Conservation (phyloP, 768 basidiomycete species). For the Suillus ampliporus region DNA sequence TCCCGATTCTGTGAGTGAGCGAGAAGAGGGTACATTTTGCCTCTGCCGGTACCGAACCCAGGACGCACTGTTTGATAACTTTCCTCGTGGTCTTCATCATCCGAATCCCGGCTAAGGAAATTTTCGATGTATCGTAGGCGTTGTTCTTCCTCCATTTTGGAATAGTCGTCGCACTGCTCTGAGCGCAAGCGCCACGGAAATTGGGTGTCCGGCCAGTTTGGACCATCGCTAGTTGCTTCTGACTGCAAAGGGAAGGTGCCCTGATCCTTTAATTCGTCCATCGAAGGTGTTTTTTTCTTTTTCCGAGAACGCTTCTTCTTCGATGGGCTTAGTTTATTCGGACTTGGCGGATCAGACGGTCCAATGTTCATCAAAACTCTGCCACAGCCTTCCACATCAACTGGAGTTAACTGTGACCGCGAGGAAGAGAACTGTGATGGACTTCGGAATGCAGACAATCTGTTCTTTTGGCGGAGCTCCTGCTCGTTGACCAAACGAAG, state of each 20-base stretch:
- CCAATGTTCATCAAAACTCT: slow-evolving; percentile 69
- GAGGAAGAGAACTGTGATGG: slow-evolving; percentile 40
- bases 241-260: slow-evolving; percentile 21
- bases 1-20: slow-evolving; percentile 42
- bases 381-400: slow-evolving; percentile 71
- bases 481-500: slow-evolving; percentile 48
- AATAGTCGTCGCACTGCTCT: slow-evolving; percentile 57
- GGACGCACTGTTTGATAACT: neutral
- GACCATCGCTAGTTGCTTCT: slow-evolving; percentile 49
- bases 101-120: slow-evolving; percentile 77
- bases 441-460: slow-evolving; percentile 71
- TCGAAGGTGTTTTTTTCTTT: slow-evolving; percentile 51
- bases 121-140: slow-evolving; percentile 68
- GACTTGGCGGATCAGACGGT: slow-evolving; percentile 41
- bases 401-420: slow-evolving; percentile 55
- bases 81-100: slow-evolving; percentile 48
- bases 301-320: slow-evolving; percentile 52
- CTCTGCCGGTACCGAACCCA: slow-evolving; percentile 44
- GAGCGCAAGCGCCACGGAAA: slow-evolving; percentile 78
- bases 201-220: slow-evolving; percentile 80
- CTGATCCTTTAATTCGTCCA: slow-evolving; percentile 24
- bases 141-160: slow-evolving; percentile 62
- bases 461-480: slow-evolving; percentile 68
- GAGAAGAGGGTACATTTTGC: slow-evolving; percentile 64
- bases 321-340: slow-evolving; percentile 34